Evolutionary conservation across 2,329 filamentous ascomycete genomes (phyloP).

Genomic region (Xylaria sp.): DNA sequence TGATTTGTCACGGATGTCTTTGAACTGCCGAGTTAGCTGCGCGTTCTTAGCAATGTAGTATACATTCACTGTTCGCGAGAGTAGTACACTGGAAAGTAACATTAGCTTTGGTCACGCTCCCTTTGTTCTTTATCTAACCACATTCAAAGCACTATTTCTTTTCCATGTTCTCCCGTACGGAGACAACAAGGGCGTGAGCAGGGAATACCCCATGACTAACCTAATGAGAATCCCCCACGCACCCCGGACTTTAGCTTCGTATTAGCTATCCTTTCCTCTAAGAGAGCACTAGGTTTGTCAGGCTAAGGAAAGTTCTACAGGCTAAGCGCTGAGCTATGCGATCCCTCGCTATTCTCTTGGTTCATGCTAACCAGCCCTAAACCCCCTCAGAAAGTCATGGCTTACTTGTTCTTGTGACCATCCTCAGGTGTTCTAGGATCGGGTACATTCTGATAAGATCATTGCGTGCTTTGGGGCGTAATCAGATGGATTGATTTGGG

Average conservation of each 20-base stretch:
- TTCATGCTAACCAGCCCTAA: neutral
- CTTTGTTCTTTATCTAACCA: slow-evolving; percentile 21
- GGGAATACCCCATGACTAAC: neutral
- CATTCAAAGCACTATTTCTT: neutral
- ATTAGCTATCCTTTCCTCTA: neutral
- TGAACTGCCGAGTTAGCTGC: neutral
- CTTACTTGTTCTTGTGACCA: neutral
- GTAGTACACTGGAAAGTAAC: slow-evolving; percentile 2
- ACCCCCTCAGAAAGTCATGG: neutral
- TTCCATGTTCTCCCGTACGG: neutral
- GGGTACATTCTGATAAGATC: neutral
- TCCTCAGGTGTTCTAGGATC: neutral
- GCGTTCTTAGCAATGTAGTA: neutral
- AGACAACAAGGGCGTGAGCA: neutral
- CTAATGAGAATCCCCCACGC: slow-evolving; percentile 3
- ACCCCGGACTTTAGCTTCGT: neutral
- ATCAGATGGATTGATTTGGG: neutral
- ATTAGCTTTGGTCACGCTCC: neutral
- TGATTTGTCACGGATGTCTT: neutral
- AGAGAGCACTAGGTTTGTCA: neutral
- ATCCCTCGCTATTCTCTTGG: neutral
- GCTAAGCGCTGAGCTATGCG: neutral
- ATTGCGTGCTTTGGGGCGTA: neutral
- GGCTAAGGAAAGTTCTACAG: neutral
- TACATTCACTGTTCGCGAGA: neutral